Percentiles rank a stretch among this genome's conserved stretches.
These are phyloP conservation scores for Alternaria tenuissima DNA, from an alignment of 2,329 filamentous ascomycete genomes.

Conservation along the genomic window DNA sequence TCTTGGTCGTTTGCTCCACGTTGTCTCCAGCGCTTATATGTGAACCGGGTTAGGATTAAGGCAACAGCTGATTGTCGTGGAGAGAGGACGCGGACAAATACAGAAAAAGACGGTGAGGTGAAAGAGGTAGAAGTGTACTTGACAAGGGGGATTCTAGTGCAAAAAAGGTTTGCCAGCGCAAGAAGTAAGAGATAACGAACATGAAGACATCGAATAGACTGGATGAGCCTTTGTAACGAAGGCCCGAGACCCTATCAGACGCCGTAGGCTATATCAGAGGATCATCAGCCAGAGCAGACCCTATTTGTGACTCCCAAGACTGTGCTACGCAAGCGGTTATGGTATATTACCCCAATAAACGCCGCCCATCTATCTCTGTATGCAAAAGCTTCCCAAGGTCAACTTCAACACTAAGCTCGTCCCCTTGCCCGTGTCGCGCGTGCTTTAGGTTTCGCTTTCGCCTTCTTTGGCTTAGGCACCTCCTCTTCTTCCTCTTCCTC, in stretches of 20 bases:
- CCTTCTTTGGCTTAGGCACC: constrained; percentile 27
- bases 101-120: background rate
- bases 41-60: background rate
- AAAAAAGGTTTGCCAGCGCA: background rate
- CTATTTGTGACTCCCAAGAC: background rate
- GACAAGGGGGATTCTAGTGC: background rate
- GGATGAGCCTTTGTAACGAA: background rate
- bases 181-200: background rate
- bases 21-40: rapidly evolving
- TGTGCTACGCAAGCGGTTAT: constrained; percentile 20
- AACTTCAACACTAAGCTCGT: constrained; percentile 14
- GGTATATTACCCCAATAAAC: constrained; percentile 8
- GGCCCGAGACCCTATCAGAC: background rate
- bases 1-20: background rate
- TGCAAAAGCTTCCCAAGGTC: background rate
- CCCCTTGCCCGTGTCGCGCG: constrained; percentile 27
- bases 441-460: constrained; percentile 26
- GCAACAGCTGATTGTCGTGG: background rate
- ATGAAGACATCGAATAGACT: background rate
- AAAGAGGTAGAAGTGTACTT: background rate
- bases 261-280: background rate
- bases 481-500: constrained; percentile 32
- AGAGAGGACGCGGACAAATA: background rate
- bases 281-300: background rate
- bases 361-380: background rate